Percentiles rank a stretch among this genome's conserved stretches.
Conservation (phyloP, 179 eudicot genomes). For the Camellia oleifera region DNA sequence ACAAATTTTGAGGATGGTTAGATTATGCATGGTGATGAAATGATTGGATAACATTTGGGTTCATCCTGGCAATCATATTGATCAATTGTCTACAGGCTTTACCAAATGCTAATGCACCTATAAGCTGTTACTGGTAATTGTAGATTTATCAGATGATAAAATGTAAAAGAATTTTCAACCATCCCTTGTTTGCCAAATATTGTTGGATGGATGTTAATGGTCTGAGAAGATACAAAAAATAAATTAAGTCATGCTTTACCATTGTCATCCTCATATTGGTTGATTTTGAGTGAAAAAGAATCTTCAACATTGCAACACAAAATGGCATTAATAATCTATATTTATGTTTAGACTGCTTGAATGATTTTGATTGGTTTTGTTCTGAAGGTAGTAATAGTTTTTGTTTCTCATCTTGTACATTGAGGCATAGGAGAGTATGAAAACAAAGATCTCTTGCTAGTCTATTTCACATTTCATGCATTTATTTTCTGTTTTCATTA, state of each 20-base stretch:
- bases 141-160: background rate
- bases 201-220: background rate
- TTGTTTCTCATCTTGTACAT: background rate
- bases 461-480: background rate
- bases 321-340: background rate
- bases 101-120: background rate
- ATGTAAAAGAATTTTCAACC: no score
- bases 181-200: background rate
- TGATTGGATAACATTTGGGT: background rate
- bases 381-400: background rate
- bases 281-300: background rate
- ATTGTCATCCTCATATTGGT: background rate
- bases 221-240: background rate
- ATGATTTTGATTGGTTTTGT: constrained; percentile 7
- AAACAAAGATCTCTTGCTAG: background rate
- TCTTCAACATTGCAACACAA: background rate
- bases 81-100: background rate
- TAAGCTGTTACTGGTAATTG: background rate
- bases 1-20: background rate
- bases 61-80: background rate
- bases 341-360: background rate
- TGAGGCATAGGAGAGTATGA: background rate
- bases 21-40: background rate
- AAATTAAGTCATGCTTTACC: background rate
- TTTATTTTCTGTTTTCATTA: background rate